These are phyloP conservation scores for Sugiyamaella americana DNA, from an alignment of 805 yeast species.

Conservation along the genomic window DNA sequence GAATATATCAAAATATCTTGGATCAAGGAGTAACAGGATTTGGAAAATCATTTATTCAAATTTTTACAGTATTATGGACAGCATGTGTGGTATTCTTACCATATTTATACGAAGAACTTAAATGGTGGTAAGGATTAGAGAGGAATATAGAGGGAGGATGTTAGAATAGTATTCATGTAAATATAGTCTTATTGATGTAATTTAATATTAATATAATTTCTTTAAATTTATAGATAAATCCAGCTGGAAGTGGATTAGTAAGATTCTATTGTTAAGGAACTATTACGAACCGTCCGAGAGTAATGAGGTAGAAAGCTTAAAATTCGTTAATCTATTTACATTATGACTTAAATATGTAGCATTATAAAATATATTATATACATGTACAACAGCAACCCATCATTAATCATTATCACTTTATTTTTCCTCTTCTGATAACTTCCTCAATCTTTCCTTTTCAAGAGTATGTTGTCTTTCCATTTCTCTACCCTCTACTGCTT, in stretches of 20 bases:
- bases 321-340: too few species aligned
- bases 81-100: conserved; percentile 81
- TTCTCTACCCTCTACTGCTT: conserved; percentile 18
- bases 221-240: too few species aligned
- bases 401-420: background rate
- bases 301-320: too few species aligned
- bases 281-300: too few species aligned
- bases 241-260: too few species aligned
- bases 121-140: conserved; percentile 12
- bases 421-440: conserved; percentile 25
- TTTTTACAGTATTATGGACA: conserved; percentile 59
- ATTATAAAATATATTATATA: background rate
- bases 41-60: conserved; percentile 67
- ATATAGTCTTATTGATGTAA: too few species aligned
- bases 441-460: conserved; percentile 19
- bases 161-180: too few species aligned
- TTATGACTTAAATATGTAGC: background rate
- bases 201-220: too few species aligned
- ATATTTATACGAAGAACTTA: conserved; percentile 41
- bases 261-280: too few species aligned
- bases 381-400: background rate
- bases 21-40: conserved; percentile 60
- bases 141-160: too few species aligned
- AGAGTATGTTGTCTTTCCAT: conserved; percentile 9
- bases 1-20: conserved; percentile 61